phyloP scores from a whole-genome alignment of 345 rosid genomes.

The Murraya paniculata region DNA sequence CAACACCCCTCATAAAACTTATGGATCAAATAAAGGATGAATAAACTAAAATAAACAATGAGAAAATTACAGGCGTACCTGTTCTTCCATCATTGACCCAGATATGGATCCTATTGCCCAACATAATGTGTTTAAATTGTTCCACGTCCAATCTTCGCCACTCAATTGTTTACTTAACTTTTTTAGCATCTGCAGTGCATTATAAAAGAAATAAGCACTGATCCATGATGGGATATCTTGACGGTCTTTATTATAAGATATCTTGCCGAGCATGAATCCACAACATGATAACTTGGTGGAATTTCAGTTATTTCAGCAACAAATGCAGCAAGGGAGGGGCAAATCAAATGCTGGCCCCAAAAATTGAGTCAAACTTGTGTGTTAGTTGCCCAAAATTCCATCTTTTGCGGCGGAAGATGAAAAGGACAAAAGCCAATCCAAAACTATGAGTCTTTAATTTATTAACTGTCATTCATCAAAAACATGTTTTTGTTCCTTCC shows the following conservation, averaged over 20 bases:
- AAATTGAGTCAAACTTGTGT: not conserved
- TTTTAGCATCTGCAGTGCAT: constrained; percentile 73
- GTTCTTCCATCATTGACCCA: constrained; percentile 99
- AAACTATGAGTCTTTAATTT: not conserved
- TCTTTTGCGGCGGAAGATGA: not conserved
- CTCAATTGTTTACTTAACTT: constrained; percentile 90
- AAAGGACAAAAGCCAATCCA: not conserved
- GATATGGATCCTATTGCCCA: constrained; percentile 99
- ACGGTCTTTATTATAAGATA: not conserved
- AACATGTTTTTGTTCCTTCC: not conserved
- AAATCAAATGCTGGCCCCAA: not conserved
- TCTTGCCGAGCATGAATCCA: not conserved
- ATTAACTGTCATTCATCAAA: not conserved
- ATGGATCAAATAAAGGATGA: not conserved
- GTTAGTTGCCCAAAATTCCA: not conserved
- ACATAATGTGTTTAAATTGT: constrained; percentile 89
- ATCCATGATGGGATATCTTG: not conserved
- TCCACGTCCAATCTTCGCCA: constrained; percentile 99
- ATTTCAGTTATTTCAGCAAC: not conserved
- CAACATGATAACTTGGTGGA: not conserved
- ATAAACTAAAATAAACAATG: not conserved
- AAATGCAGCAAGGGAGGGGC: not conserved
- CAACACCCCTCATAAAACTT: not conserved
- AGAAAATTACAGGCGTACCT: constrained; percentile 43
- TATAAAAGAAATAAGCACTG: constrained; percentile 11